Base-by-base conservation (phyloP, 164 flowering plant species). In the Tetracentron sinense region DNA sequence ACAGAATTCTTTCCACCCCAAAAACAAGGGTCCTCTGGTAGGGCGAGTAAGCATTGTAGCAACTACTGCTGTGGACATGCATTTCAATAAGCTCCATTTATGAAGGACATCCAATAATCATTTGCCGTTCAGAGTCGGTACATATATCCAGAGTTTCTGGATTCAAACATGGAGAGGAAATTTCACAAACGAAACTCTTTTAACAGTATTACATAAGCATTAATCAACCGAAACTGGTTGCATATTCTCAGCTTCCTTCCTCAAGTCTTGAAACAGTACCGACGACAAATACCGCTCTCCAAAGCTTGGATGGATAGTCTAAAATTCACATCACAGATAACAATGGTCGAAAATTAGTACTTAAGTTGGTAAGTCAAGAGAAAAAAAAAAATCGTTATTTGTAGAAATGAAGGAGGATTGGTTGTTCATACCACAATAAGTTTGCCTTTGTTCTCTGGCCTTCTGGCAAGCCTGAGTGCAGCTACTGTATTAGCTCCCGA, bases 401-500 rank as follows among this genome's bases (percentile, higher is more conserved):
- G n/a, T n/a, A n/a, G n/a, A 54, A 19, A 30, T 29, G 44, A 17
- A 63, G 26, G 30, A 49, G 50, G 33, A 29, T 6, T 25, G 29
- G 17, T 8, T 59, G 10, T 63, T 63, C 75, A 57, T 89, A 94
- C 97, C 93, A 94, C 97, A 67, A 94, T 94, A 26, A 94, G 96
- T 74, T 94, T 94, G 74, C 97, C 99, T 69, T 84, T 89, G 92
- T 92, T 94, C 75, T 94, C 99, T 25, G 97, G 97, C 78, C 79
- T 86, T 38, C 63, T 72, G n/a, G 99, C 99, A 26, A 92, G 96
- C 55, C 74, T 82, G 15, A 91, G 76, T 0, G 97, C 97, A 22
- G 99, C 97, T 55, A 94, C 88, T 27, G 97, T 92, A 60, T 89
- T 92, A 52, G 97, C 97, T 57, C 99, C 99, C 3, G 97, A 94